A percentile compares a stretch with the other conserved stretches of the same genome.
These are phyloP conservation scores for Pseudogymnoascus sp. DNA, from an alignment of 2,329 filamentous ascomycete genomes.

Conservation along the genomic window DNA sequence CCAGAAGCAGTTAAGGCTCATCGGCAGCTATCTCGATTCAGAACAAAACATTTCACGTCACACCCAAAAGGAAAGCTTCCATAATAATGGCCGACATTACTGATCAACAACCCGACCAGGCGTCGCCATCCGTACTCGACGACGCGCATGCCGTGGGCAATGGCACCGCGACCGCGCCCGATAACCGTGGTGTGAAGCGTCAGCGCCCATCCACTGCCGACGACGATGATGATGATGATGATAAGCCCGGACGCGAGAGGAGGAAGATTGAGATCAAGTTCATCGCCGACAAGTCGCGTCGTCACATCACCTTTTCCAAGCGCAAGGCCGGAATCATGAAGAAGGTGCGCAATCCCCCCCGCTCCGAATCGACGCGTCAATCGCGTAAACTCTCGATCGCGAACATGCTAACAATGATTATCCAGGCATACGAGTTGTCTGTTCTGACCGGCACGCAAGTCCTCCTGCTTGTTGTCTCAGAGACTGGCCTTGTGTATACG, in stretches of 20 bases:
- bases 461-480: conserved; percentile 88
- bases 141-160: conserved; percentile 63
- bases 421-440: conserved; percentile 89
- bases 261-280: conserved; percentile 99
- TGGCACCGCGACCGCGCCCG: conserved; percentile 39
- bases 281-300: conserved; percentile 98
- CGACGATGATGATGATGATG: conserved; percentile 95
- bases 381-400: conserved; percentile 11
- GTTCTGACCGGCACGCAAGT: conserved; percentile 98
- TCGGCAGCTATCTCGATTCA: conserved; percentile 26
- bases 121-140: conserved; percentile 65
- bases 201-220: conserved; percentile 74
- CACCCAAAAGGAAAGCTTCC: conserved; percentile 23
- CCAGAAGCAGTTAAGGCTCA: conserved; percentile 31
- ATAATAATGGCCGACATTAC: conserved; percentile 61
- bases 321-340: conserved; percentile 99
- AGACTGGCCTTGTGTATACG: conserved; percentile 95
- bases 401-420: conserved; percentile 21
- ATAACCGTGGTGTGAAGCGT: conserved; percentile 83
- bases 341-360: conserved; percentile 61
- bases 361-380: conserved; percentile 18
- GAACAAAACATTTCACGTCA: conserved; percentile 29
- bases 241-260: conserved; percentile 94
- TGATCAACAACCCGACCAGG: conserved; percentile 63
- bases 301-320: conserved; percentile 99